Evolutionary conservation across 2,329 filamentous ascomycete genomes (phyloP), one percentile per base, ranked within the genome.

Genomic region (Fusarium anthophilum): DNA sequence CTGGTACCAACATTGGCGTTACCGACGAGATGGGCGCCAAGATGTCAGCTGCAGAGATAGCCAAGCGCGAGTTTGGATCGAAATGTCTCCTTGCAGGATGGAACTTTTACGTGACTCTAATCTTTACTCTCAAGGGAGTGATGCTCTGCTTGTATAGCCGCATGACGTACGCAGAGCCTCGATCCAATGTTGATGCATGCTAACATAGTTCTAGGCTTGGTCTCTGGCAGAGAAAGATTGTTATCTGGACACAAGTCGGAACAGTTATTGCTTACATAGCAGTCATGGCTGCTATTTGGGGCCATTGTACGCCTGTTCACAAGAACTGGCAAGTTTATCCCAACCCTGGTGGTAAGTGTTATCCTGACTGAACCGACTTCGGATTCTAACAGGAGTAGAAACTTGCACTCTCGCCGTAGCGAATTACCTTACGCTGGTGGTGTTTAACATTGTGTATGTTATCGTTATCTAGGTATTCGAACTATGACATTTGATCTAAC

Each of bases 81-180:
- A 82, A 82, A 20, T 80, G 77, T 57, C 76, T 81, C 28, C 59
- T 81, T 45, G 79, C 81, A 6, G 82, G 82, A 17, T 86, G 84
- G 84, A 80, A 80, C 50, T 80, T 82, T 58, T 86, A 86, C 62
- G 79, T 83, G 12, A 81, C 81, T 9, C 72, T 86, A 22, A 84
- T 86, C 24, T 86, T 84, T 82, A 73, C 79, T 53, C 76, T 86
- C 30, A 86, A 86, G 66, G 82, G 80, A 10, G 83, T 82, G 68
- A 83, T 85, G 75, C 72, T 85, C n/a, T 85, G 81, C 66, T 83
- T 85, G 64, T 85, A 83, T 69, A 78, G 80, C 53, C 80, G 84
- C 47, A 79, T 86, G 68, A 86, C 84, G 83, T 85, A 78, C 53
- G 82, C 18, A 41, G 8, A 26, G 8, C 73, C 73, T 24, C 39